Percentiles rank a stretch among this genome's conserved stretches.
phyloP scores from a whole-genome alignment of 2,329 filamentous ascomycete genomes.

The Chrysoporthe austroafricana region DNA sequence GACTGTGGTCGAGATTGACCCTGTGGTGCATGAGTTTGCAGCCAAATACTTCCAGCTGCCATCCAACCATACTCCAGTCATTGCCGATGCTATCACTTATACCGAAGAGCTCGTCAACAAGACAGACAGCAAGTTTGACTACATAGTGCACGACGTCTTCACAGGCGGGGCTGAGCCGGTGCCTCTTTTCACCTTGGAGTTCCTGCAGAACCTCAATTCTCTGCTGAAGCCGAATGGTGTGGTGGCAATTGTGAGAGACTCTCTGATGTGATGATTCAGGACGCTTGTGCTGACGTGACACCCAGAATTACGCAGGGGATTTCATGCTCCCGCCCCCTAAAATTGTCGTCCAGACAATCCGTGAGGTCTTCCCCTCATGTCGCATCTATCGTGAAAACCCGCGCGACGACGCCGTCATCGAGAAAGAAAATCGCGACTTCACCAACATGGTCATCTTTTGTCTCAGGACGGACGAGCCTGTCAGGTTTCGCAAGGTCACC shows the following conservation, averaged over 20 bases:
- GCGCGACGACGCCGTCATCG: constrained; percentile 51
- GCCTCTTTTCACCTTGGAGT: constrained; percentile 83
- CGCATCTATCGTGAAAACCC: constrained; percentile 84
- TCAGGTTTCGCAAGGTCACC: constrained; percentile 69
- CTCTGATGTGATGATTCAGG: not conserved
- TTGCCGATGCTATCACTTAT: constrained; percentile 81
- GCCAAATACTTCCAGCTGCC: constrained; percentile 81
- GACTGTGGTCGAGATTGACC: constrained; percentile 94
- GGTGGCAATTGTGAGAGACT: constrained; percentile 75
- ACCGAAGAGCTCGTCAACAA: constrained; percentile 51
- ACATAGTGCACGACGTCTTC: constrained; percentile 97
- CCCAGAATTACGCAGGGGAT: constrained; percentile 92
- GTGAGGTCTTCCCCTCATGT: constrained; percentile 82
- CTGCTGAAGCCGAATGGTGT: constrained; percentile 79
- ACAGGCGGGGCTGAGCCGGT: constrained; percentile 93
- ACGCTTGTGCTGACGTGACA: constrained; percentile 16
- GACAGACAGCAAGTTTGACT: constrained; percentile 68
- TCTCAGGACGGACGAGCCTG: constrained; percentile 59
- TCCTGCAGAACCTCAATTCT: constrained; percentile 70
- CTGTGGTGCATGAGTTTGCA: constrained; percentile 83
- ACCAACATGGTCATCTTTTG: constrained; percentile 98
- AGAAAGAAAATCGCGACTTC: constrained; percentile 67
- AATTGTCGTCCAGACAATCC: constrained; percentile 82
- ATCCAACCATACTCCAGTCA: constrained; percentile 74
- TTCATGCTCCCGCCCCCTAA: constrained; percentile 75